Percentiles rank a stretch among this genome's conserved stretches.
Conservation (phyloP, 805 yeast species). For the Kurtzmaniella fragi region DNA sequence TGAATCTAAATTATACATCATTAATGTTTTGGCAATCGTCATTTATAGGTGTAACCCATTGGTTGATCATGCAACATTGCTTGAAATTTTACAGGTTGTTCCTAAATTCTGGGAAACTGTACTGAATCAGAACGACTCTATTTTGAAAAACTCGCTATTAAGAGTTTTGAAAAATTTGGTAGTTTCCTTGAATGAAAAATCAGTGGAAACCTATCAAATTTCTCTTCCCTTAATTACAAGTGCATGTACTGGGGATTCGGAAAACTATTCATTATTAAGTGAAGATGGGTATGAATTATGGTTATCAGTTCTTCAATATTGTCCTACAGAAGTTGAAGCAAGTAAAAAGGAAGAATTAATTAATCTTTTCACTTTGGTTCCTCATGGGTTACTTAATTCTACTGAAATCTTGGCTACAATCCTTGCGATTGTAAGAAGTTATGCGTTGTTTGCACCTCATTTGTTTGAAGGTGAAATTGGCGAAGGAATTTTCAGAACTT, state of each 20-base stretch:
- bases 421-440: constrained; percentile 58
- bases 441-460: constrained; percentile 45
- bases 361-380: constrained; percentile 45
- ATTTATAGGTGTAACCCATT: constrained; percentile 63
- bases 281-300: constrained; percentile 89
- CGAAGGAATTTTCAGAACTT: constrained; percentile 39
- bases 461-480: constrained; percentile 34
- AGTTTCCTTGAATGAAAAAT: constrained; percentile 51
- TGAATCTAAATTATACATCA: constrained; percentile 71
- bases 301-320: constrained; percentile 62
- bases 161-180: constrained; percentile 56
- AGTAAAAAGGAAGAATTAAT: constrained; percentile 34
- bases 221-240: constrained; percentile 62
- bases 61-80: constrained; percentile 45
- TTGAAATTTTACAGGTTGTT: constrained; percentile 48
- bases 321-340: constrained; percentile 32
- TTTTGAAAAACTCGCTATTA: constrained; percentile 33
- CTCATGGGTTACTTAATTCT: constrained; percentile 57
- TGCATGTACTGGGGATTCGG: constrained; percentile 48
- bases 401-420: constrained; percentile 72
- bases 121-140: constrained; percentile 36
- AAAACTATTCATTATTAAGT: constrained; percentile 48
- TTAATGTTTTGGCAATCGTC: constrained; percentile 62
- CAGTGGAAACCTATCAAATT: constrained; percentile 44
- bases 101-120: constrained; percentile 75